A percentile compares a stretch with the other conserved stretches of the same genome.
Evolutionary conservation across 2,329 filamentous ascomycete species (phyloP).

Genomic region (Beauveria sp.): DNA sequence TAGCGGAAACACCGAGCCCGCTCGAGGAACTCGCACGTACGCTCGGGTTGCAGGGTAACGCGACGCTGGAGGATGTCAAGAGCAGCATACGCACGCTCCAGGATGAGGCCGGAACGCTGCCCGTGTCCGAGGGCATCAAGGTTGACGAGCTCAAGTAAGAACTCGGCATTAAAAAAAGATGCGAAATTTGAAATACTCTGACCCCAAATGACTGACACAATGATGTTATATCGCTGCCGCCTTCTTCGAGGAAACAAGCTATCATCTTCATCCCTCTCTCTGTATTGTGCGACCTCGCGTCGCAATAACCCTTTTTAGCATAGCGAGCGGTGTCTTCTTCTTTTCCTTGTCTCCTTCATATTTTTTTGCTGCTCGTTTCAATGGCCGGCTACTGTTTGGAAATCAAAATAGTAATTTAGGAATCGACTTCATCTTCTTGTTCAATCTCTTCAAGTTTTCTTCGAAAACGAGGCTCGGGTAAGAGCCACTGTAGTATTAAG

Average conservation of each 20-base stretch:
- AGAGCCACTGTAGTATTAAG: neutral
- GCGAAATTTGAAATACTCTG: no score
- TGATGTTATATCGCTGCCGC: neutral
- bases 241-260: neutral
- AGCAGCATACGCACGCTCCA: conserved; percentile 25
- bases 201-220: neutral
- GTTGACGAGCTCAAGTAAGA: conserved; percentile 2
- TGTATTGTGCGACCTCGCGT: neutral
- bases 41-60: conserved; percentile 26
- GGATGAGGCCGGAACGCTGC: conserved; percentile 4
- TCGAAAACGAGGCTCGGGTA: neutral
- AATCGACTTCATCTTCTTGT: neutral
- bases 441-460: neutral
- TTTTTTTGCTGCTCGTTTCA: neutral
- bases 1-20: conserved; percentile 16
- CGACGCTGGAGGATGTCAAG: conserved; percentile 27
- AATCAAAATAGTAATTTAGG: neutral
- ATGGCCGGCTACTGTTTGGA: neutral
- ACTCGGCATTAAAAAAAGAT: no score
- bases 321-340: conserved; percentile 8
- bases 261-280: neutral
- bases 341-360: neutral
- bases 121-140: neutral
- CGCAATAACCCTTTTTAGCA: neutral
- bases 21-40: conserved; percentile 28